A percentile compares a stretch with the other conserved stretches of the same genome.
phyloP scores from a whole-genome alignment of 345 rosid species.

The Dovyalis caffra region DNA sequence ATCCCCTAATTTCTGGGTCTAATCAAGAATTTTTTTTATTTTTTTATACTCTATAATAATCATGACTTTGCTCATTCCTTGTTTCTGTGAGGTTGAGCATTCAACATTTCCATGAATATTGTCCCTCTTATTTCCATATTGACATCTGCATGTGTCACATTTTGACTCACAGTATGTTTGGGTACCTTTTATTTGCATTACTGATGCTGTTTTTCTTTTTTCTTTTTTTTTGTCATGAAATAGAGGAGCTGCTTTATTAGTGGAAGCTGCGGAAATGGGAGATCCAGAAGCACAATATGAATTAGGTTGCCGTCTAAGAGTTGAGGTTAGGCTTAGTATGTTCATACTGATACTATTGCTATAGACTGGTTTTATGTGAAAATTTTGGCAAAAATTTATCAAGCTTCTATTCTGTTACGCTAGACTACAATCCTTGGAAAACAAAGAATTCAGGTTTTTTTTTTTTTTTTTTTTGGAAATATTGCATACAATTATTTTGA shows the following conservation, averaged over 20 bases:
- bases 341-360: not conserved
- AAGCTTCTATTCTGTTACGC: not conserved
- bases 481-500: too few species aligned
- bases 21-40: not conserved
- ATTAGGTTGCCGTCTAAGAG: constrained; percentile 77
- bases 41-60: too few species aligned
- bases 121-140: too few species aligned
- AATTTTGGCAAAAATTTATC: not conserved
- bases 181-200: constrained; percentile 7
- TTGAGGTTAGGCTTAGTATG: constrained; percentile 52
- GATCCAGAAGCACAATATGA: constrained; percentile 86
- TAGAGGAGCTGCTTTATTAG: constrained; percentile 91
- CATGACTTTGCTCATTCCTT: too few species aligned
- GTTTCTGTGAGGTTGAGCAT: too few species aligned
- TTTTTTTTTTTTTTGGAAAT: not conserved
- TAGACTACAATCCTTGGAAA: too few species aligned
- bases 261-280: constrained; percentile 97
- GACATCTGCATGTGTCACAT: not conserved
- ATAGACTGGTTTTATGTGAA: constrained; percentile 3
- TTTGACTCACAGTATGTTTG: not conserved
- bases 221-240: constrained; percentile 4
- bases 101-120: too few species aligned
- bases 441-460: too few species aligned
- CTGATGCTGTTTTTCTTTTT: constrained; percentile 4
- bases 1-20: not conserved